Percentiles rank a stretch among this genome's conserved stretches.
Evolutionary conservation across 495 filamentous ascomycete genomes (phyloP).

Genomic region (Tuber calosporum): DNA sequence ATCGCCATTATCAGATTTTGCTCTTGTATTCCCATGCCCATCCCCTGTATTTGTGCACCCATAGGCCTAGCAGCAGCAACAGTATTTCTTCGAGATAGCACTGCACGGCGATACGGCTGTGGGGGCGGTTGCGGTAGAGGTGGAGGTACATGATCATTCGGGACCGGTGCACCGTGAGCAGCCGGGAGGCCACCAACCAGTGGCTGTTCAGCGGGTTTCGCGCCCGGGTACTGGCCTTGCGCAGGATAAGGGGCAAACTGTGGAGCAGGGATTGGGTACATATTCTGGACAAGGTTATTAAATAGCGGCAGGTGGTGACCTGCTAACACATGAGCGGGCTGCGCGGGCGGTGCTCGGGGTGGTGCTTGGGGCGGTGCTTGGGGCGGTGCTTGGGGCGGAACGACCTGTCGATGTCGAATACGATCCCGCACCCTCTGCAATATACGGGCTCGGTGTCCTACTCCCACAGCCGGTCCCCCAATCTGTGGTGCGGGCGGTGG

Average conservation of each 20-base stretch:
- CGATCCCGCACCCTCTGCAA: constrained; percentile 20
- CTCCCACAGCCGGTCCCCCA: neutral
- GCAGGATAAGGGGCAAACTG: neutral
- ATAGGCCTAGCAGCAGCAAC: neutral
- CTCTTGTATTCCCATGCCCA: neutral
- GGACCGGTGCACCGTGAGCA: neutral
- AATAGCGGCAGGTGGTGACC: neutral
- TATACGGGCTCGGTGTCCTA: neutral
- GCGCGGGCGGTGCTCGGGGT: neutral
- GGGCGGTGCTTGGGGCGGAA: constrained; percentile 3
- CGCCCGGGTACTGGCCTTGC: neutral
- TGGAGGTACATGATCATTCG: neutral
- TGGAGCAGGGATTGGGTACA: neutral
- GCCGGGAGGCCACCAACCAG: neutral
- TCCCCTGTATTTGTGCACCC: neutral
- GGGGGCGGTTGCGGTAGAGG: neutral
- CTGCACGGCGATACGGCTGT: neutral
- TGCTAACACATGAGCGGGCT: neutral
- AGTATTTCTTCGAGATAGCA: neutral
- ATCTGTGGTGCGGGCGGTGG: constrained; percentile 6
- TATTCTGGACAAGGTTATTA: neutral
- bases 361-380: constrained; percentile 5
- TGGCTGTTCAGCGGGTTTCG: neutral
- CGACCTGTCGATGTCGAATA: constrained; percentile 17
- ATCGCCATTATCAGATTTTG: neutral